phyloP scores from a whole-genome alignment of 441 rosid species.

The Manihot esculenta region DNA sequence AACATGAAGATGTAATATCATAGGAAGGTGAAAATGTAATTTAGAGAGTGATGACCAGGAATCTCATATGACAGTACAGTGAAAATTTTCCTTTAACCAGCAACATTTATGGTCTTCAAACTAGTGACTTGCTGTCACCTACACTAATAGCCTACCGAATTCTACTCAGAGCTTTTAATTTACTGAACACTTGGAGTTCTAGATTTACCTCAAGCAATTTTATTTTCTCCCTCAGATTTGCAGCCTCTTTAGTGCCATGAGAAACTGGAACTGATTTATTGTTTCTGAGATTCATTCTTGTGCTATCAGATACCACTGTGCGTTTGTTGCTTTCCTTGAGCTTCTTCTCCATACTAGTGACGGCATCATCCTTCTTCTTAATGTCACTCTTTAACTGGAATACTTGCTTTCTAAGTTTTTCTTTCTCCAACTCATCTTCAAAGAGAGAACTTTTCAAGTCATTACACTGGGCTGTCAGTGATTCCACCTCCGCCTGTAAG shows the following conservation, averaged over 20 bases:
- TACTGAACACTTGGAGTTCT: neutral
- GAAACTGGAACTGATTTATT: constrained; percentile 44
- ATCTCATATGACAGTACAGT: neutral
- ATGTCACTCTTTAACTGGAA: constrained; percentile 54
- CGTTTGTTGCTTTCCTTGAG: constrained; percentile 54
- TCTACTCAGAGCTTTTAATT: constrained; percentile 9
- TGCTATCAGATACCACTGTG: constrained; percentile 39
- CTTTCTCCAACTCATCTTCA: constrained; percentile 58
- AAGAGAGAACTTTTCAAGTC: constrained; percentile 44
- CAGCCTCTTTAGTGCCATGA: constrained; percentile 51
- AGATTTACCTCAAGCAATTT: constrained; percentile 63
- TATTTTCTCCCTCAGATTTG: constrained; percentile 60
- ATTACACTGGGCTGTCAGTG: constrained; percentile 35
- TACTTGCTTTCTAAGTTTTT: constrained; percentile 61
- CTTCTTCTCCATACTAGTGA: constrained; percentile 56
- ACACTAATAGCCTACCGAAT: neutral
- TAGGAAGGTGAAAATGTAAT: neutral
- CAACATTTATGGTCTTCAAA: neutral
- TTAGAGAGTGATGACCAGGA: neutral
- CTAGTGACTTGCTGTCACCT: neutral
- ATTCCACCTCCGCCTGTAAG: constrained; percentile 51
- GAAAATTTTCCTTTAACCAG: neutral
- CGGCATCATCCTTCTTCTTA: constrained; percentile 65
- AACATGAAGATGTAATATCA: neutral
- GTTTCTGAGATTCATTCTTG: constrained; percentile 41